A percentile compares a stretch with the other conserved stretches of the same genome.
Conservation (phyloP, 2,329 filamentous ascomycete species). For the Diaporthe humulicola region DNA sequence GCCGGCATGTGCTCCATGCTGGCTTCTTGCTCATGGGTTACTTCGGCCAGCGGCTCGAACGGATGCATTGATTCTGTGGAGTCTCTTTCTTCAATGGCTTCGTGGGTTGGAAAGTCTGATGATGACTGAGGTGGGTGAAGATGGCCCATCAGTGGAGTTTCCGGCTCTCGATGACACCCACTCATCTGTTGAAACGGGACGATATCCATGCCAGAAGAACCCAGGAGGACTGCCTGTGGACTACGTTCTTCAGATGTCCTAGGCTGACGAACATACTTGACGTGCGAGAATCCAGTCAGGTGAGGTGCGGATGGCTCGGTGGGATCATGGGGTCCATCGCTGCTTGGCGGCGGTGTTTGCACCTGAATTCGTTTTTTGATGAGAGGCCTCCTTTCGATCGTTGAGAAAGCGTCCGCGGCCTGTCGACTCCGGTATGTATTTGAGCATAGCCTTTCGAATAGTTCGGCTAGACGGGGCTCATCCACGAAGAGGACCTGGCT, state of each 20-base stretch:
- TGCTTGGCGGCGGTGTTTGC: slow-evolving; percentile 46
- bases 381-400: slow-evolving; percentile 33
- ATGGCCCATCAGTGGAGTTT: not conserved
- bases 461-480: slow-evolving; percentile 58
- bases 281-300: not conserved
- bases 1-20: not conserved
- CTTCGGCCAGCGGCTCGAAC: not conserved
- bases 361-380: slow-evolving; percentile 10
- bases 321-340: slow-evolving; percentile 50
- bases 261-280: too few species aligned
- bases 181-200: not conserved
- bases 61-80: not conserved
- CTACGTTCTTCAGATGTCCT: not conserved
- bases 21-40: not conserved
- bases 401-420: not conserved
- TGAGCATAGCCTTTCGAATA: slow-evolving; percentile 60
- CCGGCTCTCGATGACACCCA: not conserved
- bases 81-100: not conserved
- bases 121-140: not conserved
- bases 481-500: slow-evolving; percentile 78
- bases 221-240: not conserved
- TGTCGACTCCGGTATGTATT: slow-evolving; percentile 51
- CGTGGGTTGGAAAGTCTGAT: not conserved
- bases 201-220: not conserved
- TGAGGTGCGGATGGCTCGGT: too few species aligned